Percentiles rank a stretch among this genome's conserved stretches.
These are phyloP conservation scores for Pistacia atlantica DNA, from an alignment of 345 rosid species.

Conservation along the genomic window DNA sequence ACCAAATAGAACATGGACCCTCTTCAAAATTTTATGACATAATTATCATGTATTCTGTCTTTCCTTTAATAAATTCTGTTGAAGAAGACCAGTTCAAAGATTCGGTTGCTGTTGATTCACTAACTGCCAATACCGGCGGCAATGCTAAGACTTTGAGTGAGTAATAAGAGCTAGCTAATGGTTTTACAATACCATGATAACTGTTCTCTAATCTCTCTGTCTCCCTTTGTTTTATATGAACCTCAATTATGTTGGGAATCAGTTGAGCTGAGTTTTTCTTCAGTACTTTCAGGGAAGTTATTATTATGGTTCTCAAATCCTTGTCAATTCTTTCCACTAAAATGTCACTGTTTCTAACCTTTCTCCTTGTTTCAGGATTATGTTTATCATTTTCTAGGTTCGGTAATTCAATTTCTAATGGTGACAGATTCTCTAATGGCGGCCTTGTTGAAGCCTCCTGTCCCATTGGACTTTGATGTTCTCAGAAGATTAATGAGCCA, in stretches of 20 bases:
- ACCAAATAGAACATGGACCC: not conserved
- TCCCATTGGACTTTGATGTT: constrained; percentile 37
- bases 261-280: not conserved
- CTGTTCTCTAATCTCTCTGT: not conserved
- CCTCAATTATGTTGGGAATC: not conserved
- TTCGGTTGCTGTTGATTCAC: constrained; percentile 2
- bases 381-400: constrained; percentile 8
- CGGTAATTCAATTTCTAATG: constrained; percentile 2
- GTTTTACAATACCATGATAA: not conserved
- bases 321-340: not conserved
- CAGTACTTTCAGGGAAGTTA: not conserved
- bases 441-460: constrained; percentile 20
- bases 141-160: not conserved
- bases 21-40: not conserved
- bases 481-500: constrained; percentile 17
- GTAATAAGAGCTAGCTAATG: not conserved
- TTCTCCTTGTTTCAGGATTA: constrained; percentile 9
- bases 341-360: constrained; percentile 21
- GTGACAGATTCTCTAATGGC: not conserved
- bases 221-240: not conserved
- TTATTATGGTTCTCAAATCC: constrained; percentile 10
- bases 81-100: not conserved
- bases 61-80: too few relatives aligned
- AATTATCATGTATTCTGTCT: not conserved
- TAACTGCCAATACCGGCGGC: constrained; percentile 10